A percentile compares a stretch with the other conserved stretches of the same genome.
phyloP scores from a whole-genome alignment of 108 stramenopile genomes.

The Cylindrotheca closterium region DNA sequence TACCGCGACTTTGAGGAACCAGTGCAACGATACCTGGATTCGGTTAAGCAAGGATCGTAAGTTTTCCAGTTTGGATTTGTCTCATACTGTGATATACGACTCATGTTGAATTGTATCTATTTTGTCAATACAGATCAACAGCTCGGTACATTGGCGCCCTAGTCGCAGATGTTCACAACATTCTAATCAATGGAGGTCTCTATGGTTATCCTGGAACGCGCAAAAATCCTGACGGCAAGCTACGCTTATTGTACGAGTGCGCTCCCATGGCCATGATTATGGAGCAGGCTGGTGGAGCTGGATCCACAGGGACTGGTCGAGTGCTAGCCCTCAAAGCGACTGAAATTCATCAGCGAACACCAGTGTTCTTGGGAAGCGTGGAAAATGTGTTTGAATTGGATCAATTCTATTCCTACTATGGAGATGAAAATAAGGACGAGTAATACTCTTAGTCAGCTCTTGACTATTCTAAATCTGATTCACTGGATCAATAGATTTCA shows the following conservation, averaged over 20 bases:
- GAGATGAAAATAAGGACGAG: conserved; percentile 37
- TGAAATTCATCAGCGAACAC: conserved; percentile 90
- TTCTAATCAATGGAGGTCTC: conserved; percentile 98
- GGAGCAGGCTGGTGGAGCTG: conserved; percentile 97
- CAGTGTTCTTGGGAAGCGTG: conserved; percentile 79
- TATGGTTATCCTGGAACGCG: conserved; percentile 96
- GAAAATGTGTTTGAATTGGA: conserved; percentile 90
- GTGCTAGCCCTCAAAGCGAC: conserved; percentile 81
- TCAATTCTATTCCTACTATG: conserved; percentile 81
- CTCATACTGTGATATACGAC: no score
- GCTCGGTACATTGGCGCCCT: conserved; percentile 97
- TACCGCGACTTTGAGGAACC: conserved; percentile 77
- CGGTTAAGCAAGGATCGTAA: conserved; percentile 50
- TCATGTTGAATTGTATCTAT: no score
- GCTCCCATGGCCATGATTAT: conserved; percentile 98
- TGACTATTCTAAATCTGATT: no score
- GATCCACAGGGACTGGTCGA: conserved; percentile 87
- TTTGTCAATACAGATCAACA: conserved; percentile 33
- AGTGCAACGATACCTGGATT: conserved; percentile 63
- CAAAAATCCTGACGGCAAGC: conserved; percentile 82
- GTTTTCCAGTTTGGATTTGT: neutral
- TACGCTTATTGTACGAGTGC: conserved; percentile 88
- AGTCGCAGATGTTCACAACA: conserved; percentile 98
- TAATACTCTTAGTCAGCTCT: no score
- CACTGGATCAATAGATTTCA: no score